Conservation (phyloP, 176 grass and related monocot species). For the Ensete glaucum region DNA sequence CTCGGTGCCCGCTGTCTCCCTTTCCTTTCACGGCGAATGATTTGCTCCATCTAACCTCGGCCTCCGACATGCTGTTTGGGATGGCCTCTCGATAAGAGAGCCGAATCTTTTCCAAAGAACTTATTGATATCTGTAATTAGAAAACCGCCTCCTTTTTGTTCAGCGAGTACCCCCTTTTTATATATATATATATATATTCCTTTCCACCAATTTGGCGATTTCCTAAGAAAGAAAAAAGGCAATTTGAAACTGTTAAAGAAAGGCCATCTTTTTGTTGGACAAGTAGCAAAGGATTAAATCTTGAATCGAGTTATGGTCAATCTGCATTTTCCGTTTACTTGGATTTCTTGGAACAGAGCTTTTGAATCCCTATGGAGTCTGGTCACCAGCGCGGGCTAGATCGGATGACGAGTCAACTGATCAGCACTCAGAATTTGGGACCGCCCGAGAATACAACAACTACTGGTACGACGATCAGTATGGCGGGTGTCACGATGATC, state of each 20-base stretch:
- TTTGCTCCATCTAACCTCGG: background rate
- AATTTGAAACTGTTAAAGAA: background rate
- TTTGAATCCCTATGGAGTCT: slow-evolving; percentile 75
- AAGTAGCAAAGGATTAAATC: background rate
- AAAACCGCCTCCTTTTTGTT: too few species aligned
- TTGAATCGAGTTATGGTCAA: background rate
- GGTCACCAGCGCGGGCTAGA: slow-evolving; percentile 49
- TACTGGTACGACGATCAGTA: slow-evolving; percentile 67
- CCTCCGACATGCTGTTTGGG: background rate
- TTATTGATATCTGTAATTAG: too few species aligned
- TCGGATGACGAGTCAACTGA: slow-evolving; percentile 71
- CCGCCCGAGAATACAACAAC: slow-evolving; percentile 62
- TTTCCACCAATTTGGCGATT: background rate
- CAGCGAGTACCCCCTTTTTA: background rate
- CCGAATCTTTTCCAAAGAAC: background rate
- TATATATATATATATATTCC: background rate
- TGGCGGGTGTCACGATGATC: slow-evolving; percentile 7
- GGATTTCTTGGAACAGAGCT: slow-evolving; percentile 34
- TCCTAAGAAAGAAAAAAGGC: background rate
- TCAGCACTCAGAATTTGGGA: slow-evolving; percentile 59
- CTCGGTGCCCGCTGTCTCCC: background rate
- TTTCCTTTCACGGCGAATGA: background rate
- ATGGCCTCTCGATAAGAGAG: background rate
- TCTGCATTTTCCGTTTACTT: slow-evolving; percentile 4
- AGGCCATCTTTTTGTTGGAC: background rate